Evolutionary conservation across 2,329 filamentous ascomycete species (phyloP).

Genomic region (Lecanosticta acicola): DNA sequence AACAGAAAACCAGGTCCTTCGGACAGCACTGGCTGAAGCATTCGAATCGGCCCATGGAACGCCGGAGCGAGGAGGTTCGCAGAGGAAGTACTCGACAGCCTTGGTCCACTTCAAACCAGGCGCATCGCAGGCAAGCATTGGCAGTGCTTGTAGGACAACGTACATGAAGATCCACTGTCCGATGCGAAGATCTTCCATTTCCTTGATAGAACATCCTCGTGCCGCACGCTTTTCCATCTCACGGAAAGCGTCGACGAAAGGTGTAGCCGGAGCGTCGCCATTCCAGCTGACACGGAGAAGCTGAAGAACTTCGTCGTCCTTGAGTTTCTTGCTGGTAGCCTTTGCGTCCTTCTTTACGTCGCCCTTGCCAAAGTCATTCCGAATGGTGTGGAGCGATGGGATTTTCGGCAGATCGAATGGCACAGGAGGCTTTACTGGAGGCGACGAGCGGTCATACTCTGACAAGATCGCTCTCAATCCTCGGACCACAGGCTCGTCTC

Average conservation of each 20-base stretch:
- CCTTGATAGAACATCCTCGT: slow-evolving; percentile 57
- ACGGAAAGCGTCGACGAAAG: slow-evolving; percentile 65
- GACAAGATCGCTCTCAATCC: slow-evolving; percentile 73
- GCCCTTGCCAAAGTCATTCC: slow-evolving; percentile 56
- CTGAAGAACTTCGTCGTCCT: slow-evolving; percentile 69
- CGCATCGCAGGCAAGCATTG: slow-evolving; percentile 71
- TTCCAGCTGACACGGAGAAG: slow-evolving; percentile 80
- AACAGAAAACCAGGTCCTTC: slow-evolving; percentile 66
- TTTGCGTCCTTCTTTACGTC: slow-evolving; percentile 70
- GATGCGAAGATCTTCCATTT: slow-evolving; percentile 64
- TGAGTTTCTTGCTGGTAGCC: slow-evolving; percentile 64
- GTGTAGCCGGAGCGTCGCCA: slow-evolving; percentile 56
- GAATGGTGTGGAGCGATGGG: slow-evolving; percentile 62
- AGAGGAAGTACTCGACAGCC: slow-evolving; percentile 76
- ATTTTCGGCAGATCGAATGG: slow-evolving; percentile 82
- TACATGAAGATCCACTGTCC: slow-evolving; percentile 82
- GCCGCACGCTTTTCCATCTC: slow-evolving; percentile 66
- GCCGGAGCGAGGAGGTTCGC: slow-evolving; percentile 65
- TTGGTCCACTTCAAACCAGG: slow-evolving; percentile 63
- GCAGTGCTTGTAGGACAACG: slow-evolving; percentile 68
- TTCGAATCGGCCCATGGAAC: slow-evolving; percentile 61
- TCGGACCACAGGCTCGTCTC: slow-evolving; percentile 56
- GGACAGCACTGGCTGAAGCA: slow-evolving; percentile 43
- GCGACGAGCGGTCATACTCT: slow-evolving; percentile 83
- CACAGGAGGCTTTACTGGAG: slow-evolving; percentile 83